phyloP scores from a whole-genome alignment of 441 rosid species.

The Euphorbia schlechtendalii region DNA sequence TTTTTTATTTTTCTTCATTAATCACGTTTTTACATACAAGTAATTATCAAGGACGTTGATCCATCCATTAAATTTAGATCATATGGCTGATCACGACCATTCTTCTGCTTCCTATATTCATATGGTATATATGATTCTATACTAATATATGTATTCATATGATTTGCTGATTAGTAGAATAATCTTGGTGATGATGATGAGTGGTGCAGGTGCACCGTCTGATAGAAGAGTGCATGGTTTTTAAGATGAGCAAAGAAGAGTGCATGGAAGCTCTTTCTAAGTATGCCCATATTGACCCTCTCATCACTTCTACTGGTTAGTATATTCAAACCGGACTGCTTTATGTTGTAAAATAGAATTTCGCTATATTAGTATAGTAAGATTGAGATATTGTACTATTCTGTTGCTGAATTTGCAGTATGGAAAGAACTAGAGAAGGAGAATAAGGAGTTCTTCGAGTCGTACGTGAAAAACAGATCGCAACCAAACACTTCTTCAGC shows the following conservation, averaged over 20 bases:
- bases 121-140: too few species aligned
- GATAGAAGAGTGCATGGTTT: conserved; percentile 76
- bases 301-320: conserved; percentile 88
- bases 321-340: too few species aligned
- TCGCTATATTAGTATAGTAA: too few species aligned
- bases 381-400: too few species aligned
- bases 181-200: not conserved
- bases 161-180: not conserved
- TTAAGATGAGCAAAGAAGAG: conserved; percentile 86
- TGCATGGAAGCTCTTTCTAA: conserved; percentile 88
- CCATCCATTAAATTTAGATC: conserved; percentile 1
- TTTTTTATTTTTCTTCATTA: not conserved
- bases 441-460: too few species aligned
- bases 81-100: conserved; percentile 24
- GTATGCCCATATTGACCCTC: conserved; percentile 76
- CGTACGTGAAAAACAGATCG: too few species aligned
- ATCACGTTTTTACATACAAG: too few species aligned
- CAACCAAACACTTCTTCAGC: too few species aligned
- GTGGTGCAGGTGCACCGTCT: conserved; percentile 72
- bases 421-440: too few species aligned
- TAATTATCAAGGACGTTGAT: too few species aligned
- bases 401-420: too few species aligned
- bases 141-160: not conserved
- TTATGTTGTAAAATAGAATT: too few species aligned
- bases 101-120: conserved; percentile 75